Base-by-base conservation (phyloP, 1,284 basidiomycete genomes). In the Ustanciosporium gigantosporum region DNA sequence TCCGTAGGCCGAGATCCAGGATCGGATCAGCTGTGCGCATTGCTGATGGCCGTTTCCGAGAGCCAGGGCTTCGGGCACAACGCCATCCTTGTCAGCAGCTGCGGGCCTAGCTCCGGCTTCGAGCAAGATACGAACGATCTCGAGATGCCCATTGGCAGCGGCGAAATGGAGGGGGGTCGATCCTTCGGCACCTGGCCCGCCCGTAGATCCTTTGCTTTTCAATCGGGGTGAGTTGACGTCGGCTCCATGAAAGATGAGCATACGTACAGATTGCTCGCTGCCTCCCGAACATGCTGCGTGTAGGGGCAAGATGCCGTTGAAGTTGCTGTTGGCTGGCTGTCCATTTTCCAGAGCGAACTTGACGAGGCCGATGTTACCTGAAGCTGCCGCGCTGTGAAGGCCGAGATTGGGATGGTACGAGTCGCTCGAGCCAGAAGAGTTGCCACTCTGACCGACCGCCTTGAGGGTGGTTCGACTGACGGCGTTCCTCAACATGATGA, bases 131-230 rank as follows among this genome's bases (percentile, higher is more conserved):
- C 68, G 64, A 14, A 70, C 58, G n/a, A 73, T 59, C 16, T 46
- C 60, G 25, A 65, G 27, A 46, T 77, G 74, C 5, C 74, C 74
- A 21, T 71, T 69, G 25, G 73, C 73, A 5, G 74, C 73, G 8
- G 74, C 74, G 48, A 77, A 77, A 41, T 77, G 74, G 15, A 77
- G 60, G 3, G 73, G 56, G 4, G 72, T 71, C 15, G 71, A 73
- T 3, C 71, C 74, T 31, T 72, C 69, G 27, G 68, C 57, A 37
- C 73, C 72, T 3, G 67, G 62, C 15, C 41, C 55, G 15, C 41
- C 52, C 21, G 22, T 38, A 23, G 49, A 46, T 4, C 62, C 44
- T 32, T 64, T 59, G 19, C 35, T 49, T 23, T 60, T 60, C 29
- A 62, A 44, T 16, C 66, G 51, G 5, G 53, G 55, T 5, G 66